Base-by-base conservation (phyloP, 805 yeast species). In the Lachancea meyersii region DNA sequence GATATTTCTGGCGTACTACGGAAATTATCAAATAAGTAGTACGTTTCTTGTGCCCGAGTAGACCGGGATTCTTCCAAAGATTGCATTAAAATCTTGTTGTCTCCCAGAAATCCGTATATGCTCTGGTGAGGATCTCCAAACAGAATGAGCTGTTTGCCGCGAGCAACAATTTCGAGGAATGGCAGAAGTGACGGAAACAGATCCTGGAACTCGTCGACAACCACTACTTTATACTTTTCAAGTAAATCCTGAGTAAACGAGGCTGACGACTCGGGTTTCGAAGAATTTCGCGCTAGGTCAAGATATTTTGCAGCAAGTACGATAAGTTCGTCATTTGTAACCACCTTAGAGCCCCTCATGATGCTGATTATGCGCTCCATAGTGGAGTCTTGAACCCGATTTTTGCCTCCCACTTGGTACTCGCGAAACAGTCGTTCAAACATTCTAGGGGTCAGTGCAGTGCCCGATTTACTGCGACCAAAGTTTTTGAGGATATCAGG, bases 161-260 rank as follows among this genome's bases (percentile, higher is more conserved):
- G 45, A 0, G 69, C 48, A 2, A 76, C 61, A 1, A 67, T 55
- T 4, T 58, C 54, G 3, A 80, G 61, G 2, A 82, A 55, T 16
- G 68, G 67, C 20, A 75, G 52, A 17, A 82, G 61, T 8, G 67
- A 68, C 0, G 73, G 72, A 48, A 79, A 75, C 55, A 82, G 68
- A 58, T 84, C 91, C 55, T 84, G 91, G 53, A 79, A 80, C 55
- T 84, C 91, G 61, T 84, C 91, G 10, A 83, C 78, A 1, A 84
- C 58, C 0, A 80, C 68, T 1, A 69, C 64, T 39, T 69, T 68
- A 48, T 60, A 63, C 3, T 54, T 47, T 7, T 47, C 24, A 18
- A 45, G 42, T 5, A 57, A 21, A 23, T 40, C 44, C 1, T 28
- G 18, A 4, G 55, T 51, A 13, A 35, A 24, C 5, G 35, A 14